Percentiles rank a stretch among this genome's conserved stretches.
phyloP scores from a whole-genome alignment of 306 rosid genomes.

The Urtica urens region DNA sequence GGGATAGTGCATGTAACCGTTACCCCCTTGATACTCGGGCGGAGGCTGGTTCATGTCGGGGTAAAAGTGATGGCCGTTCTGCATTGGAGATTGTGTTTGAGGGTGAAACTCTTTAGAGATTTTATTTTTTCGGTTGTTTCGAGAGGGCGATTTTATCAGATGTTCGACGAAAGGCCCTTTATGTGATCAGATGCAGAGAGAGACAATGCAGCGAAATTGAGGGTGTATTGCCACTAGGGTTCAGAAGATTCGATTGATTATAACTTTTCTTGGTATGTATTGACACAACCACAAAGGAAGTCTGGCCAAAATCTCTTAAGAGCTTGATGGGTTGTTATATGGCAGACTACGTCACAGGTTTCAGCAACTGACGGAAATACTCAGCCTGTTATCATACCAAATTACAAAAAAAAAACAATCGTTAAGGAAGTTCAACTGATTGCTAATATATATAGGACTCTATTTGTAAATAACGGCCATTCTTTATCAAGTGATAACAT shows the following conservation, averaged over 20 bases:
- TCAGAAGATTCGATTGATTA: conserved; percentile 24
- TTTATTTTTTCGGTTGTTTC: conserved; percentile 22
- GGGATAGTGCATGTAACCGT: neutral
- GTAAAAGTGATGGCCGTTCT: conserved; percentile 49
- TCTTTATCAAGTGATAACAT: neutral
- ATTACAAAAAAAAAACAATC: conserved; percentile 22
- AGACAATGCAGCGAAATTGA: conserved; percentile 28
- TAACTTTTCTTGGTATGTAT: conserved; percentile 35
- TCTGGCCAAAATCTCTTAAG: conserved; percentile 20
- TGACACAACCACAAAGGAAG: conserved; percentile 34
- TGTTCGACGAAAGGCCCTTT: conserved; percentile 26
- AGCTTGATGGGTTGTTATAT: conserved; percentile 2
- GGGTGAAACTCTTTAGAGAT: conserved; percentile 22
- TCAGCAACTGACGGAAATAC: conserved; percentile 93
- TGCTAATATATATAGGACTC: too few species aligned
- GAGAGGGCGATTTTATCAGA: conserved; percentile 38
- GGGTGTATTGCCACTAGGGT: conserved; percentile 36
- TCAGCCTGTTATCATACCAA: too few species aligned
- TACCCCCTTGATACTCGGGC: conserved; percentile 29
- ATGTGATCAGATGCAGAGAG: conserved; percentile 22
- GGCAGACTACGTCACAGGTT: conserved; percentile 93
- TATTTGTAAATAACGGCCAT: neutral
- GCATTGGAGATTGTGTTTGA: conserved; percentile 39
- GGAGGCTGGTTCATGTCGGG: conserved; percentile 40
- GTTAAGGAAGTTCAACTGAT: conserved; percentile 1